Percentiles rank a stretch among this genome's conserved stretches.
Conservation (phyloP, 306 rosid genomes). For the Luffa aegyptiaca region DNA sequence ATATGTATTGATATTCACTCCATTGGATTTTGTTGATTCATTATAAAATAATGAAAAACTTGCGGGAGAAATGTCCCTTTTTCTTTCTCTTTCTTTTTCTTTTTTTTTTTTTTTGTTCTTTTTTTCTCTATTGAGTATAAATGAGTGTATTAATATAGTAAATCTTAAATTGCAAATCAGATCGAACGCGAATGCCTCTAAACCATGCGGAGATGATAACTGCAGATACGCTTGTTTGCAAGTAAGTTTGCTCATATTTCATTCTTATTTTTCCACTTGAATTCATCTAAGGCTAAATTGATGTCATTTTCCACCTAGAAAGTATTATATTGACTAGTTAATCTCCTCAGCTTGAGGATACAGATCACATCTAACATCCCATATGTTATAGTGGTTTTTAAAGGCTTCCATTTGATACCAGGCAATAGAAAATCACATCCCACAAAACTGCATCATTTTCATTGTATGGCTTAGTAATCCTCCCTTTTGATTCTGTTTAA, state of each 20-base stretch:
- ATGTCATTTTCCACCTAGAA: background rate
- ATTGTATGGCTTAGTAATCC: background rate
- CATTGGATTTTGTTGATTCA: no score
- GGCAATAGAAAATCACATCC: background rate
- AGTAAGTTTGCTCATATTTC: constrained; percentile 20
- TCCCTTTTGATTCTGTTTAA: background rate
- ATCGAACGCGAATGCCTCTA: constrained; percentile 53
- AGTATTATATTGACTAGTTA: background rate
- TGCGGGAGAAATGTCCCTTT: background rate
- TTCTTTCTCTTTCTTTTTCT: background rate
- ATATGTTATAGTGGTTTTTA: background rate
- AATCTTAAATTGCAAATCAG: constrained; percentile 25
- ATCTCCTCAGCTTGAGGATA: background rate
- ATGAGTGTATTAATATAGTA: background rate
- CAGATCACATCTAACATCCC: background rate
- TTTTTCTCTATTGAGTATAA: background rate
- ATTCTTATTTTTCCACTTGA: background rate
- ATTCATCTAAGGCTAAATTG: background rate
- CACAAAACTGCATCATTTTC: background rate
- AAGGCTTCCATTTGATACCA: background rate
- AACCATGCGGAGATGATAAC: constrained; percentile 52
- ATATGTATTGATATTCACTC: background rate
- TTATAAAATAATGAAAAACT: background rate
- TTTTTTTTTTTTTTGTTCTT: background rate
- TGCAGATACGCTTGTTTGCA: constrained; percentile 40